Percentiles rank a stretch among this genome's conserved stretches.
phyloP scores from a whole-genome alignment of 108 stramenopile species.

The Cyclotella choctawhatcheeana region DNA sequence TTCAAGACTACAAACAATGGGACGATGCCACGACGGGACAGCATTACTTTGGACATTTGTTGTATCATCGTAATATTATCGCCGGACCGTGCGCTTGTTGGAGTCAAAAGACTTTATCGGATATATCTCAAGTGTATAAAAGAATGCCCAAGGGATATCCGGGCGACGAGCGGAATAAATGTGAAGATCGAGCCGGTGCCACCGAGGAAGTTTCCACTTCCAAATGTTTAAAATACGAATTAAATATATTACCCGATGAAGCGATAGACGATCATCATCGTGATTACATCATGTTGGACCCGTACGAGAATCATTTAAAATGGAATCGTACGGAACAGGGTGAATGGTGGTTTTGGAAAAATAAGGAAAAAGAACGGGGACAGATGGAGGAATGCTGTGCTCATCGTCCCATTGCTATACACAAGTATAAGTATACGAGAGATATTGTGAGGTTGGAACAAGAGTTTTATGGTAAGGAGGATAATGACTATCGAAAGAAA shows the following conservation, averaged over 20 bases:
- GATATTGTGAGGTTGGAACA: conserved; percentile 8
- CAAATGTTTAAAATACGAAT: conserved; percentile 15
- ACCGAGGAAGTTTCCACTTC: conserved; percentile 39
- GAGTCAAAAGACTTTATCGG: conserved; percentile 32
- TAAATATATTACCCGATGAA: conserved; percentile 19
- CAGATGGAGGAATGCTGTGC: conserved; percentile 47
- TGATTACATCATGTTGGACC: conserved; percentile 26
- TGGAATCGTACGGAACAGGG: conserved; percentile 49
- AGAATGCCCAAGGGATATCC: conserved; percentile 37
- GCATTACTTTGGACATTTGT: conserved; percentile 50
- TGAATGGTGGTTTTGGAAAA: conserved; percentile 53
- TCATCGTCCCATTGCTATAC: conserved; percentile 36
- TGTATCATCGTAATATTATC: conserved; percentile 27
- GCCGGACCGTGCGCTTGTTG: conserved; percentile 38
- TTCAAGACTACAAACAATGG: conserved; percentile 29
- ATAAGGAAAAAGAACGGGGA: conserved; percentile 31
- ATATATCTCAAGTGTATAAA: conserved; percentile 30
- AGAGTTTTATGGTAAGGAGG: conserved; percentile 36
- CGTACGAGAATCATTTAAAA: conserved; percentile 14
- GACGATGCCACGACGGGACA: conserved; percentile 25
- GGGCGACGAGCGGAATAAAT: conserved; percentile 17
- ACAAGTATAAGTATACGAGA: conserved; percentile 29
- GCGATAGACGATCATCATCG: conserved; percentile 25
- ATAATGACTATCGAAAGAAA: neutral
- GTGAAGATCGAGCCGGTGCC: conserved; percentile 39